phyloP scores from a whole-genome alignment of 2,329 filamentous ascomycete genomes.

The Thermothelomyces thermophilus region DNA sequence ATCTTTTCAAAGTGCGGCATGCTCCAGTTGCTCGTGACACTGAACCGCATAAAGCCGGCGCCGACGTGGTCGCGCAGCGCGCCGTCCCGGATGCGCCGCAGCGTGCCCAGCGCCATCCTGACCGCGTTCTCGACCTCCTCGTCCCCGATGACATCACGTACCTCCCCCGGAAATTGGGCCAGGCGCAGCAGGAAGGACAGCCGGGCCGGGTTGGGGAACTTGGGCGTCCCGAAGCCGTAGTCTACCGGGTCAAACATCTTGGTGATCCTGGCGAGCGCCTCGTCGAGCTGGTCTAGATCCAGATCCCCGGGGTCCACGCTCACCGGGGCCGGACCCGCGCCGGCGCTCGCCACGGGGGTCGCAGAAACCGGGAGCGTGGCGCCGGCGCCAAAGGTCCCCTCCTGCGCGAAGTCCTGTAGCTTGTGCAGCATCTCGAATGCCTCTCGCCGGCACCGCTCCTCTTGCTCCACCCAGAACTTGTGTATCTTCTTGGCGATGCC shows the following conservation, averaged over 20 bases:
- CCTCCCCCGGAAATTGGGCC: constrained; percentile 60
- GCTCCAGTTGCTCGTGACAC: constrained; percentile 86
- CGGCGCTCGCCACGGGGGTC: not conserved
- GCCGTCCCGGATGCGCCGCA: constrained; percentile 62
- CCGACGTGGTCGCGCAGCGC: constrained; percentile 52
- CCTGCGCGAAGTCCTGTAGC: constrained; percentile 78
- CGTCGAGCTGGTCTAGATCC: constrained; percentile 85
- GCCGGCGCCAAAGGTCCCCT: constrained; percentile 62
- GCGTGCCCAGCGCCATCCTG: constrained; percentile 72
- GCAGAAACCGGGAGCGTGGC: constrained; percentile 7
- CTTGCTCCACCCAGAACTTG: constrained; percentile 73
- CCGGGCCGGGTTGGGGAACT: constrained; percentile 85
- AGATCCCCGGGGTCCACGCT: constrained; percentile 43
- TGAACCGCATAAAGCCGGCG: constrained; percentile 64
- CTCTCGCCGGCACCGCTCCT: constrained; percentile 73
- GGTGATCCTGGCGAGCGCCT: constrained; percentile 75
- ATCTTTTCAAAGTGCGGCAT: constrained; percentile 97
- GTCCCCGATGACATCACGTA: constrained; percentile 81
- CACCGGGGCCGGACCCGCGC: not conserved
- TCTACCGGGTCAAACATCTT: constrained; percentile 71
- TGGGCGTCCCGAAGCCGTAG: constrained; percentile 81
- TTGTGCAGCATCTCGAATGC: constrained; percentile 76
- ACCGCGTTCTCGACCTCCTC: constrained; percentile 67
- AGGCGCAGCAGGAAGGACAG: constrained; percentile 75
- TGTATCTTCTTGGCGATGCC: constrained; percentile 74